Evolutionary conservation across 2,329 filamentous ascomycete species (phyloP), one percentile per base, ranked within the genome.

Genomic region (Trichoderma sp.): DNA sequence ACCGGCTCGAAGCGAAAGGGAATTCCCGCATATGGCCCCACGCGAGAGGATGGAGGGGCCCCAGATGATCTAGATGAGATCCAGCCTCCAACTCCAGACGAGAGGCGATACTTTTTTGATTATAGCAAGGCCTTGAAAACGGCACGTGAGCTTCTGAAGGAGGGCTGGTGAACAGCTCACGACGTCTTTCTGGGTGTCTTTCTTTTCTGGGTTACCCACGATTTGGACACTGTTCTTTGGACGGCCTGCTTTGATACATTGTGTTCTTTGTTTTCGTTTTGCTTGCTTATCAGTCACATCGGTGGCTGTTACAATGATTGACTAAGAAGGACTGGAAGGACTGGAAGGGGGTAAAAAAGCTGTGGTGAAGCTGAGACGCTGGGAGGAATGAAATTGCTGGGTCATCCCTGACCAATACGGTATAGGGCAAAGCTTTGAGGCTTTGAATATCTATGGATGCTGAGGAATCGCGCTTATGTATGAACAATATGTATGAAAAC

Each of bases 21-120:
- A 3, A 36, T 69, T 53, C 55, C 67, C 5, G 67, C 67, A 20
- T 69, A 36, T 23, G 32, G 47, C 8, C 4, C 68, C 17, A 47
- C 43, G 3, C 30, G 70, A 36, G 9, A 43, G 20, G 73, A 76
- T 34, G 74, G 73, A 11, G 73, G 71, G 23, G 68, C 73, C 68
- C 72, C 72, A 3, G 75, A 76, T 43, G 73, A 75, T 32, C 28
- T 72, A 11, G 72, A 77, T 17, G 76, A 77, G 71, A 57, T 72
- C 12, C 76, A 76, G 39, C 73, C 70, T 12, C 15, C 32, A 20
- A 17, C 6, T 15, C 6, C 5, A 9, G 43, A 62, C 15, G 20
- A 20, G 7, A 30, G 30, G 15, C n/a, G 26, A 9, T 4, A 2
- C 4, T 69, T 62, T 12, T 69, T 53, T 34, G 67, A 69, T 57